Evolutionary conservation across 345 rosid species (phyloP).

Genomic region (Viola odorata): DNA sequence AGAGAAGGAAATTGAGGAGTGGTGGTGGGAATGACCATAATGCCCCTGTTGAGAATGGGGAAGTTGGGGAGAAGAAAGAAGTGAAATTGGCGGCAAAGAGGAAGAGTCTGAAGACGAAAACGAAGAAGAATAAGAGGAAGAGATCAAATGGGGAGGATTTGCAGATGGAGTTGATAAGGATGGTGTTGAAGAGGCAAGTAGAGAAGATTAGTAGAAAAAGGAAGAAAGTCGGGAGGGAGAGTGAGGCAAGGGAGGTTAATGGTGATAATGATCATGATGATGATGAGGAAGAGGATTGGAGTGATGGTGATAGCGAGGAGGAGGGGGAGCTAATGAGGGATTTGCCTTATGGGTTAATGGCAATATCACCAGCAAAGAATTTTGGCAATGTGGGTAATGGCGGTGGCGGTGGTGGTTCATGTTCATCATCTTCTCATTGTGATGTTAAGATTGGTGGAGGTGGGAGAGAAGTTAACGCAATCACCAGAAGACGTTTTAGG

Average conservation of each 20-base stretch:
- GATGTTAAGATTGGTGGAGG: conserved; percentile 60
- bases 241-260: conserved; percentile 15
- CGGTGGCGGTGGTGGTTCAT: neutral
- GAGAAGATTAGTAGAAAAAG: conserved; percentile 49
- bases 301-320: conserved; percentile 23
- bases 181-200: conserved; percentile 75
- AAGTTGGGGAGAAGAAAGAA: conserved; percentile 55
- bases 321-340: conserved; percentile 62
- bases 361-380: conserved; percentile 51
- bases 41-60: neutral
- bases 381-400: conserved; percentile 33
- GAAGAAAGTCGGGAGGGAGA: neutral
- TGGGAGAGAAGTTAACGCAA: conserved; percentile 22
- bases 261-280: conserved; percentile 2
- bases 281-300: conserved; percentile 3
- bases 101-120: conserved; percentile 1
- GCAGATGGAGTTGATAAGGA: conserved; percentile 66
- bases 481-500: conserved; percentile 55
- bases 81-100: conserved; percentile 11
- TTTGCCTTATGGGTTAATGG: conserved; percentile 92
- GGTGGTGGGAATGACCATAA: neutral
- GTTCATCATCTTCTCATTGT: conserved; percentile 39
- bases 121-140: conserved; percentile 18
- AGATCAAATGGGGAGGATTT: conserved; percentile 43
- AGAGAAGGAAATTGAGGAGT: conserved; percentile 22